Conservation (phyloP, 345 rosid genomes). For the Eucalyptus camaldulensis region DNA sequence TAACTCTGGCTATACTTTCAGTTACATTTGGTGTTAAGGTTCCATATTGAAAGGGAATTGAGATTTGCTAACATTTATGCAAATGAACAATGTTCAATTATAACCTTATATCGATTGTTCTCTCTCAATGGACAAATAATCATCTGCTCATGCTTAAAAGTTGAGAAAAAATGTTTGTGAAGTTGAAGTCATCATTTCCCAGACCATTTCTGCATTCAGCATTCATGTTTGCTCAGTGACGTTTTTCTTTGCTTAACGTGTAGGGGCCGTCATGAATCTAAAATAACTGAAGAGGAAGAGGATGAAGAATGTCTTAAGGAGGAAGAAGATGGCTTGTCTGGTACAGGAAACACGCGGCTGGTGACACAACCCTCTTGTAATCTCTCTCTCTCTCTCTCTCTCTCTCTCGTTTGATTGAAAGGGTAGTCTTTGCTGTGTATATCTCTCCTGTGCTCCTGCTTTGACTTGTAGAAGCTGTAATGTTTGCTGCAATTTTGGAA, state of each 20-base stretch:
- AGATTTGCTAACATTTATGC: not conserved
- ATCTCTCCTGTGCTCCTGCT: not conserved
- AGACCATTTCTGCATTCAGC: not conserved
- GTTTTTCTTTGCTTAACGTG: not conserved
- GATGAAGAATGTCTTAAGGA: slow-evolving; percentile 97
- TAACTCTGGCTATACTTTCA: not conserved
- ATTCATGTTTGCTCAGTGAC: not conserved
- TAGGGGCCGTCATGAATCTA: slow-evolving; percentile 98
- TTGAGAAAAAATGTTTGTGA: not conserved
- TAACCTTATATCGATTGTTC: not conserved
- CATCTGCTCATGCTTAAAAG: not conserved
- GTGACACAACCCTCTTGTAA: slow-evolving; percentile 92
- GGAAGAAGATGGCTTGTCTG: slow-evolving; percentile 79
- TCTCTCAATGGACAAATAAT: not conserved
- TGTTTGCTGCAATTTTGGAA: not conserved
- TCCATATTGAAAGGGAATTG: not conserved
- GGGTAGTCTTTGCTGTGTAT: not conserved
- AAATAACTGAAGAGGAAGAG: slow-evolving; percentile 97
- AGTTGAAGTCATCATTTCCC: not conserved
- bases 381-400: too few relatives aligned
- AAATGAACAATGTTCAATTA: not conserved
- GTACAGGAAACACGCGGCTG: slow-evolving; percentile 78
- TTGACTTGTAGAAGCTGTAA: not conserved
- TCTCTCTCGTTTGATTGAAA: not conserved
- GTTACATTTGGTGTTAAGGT: not conserved